Evolutionary conservation across 345 rosid species (phyloP), one percentile per base, ranked within the genome.

Genomic region (Lepidium sativum): DNA sequence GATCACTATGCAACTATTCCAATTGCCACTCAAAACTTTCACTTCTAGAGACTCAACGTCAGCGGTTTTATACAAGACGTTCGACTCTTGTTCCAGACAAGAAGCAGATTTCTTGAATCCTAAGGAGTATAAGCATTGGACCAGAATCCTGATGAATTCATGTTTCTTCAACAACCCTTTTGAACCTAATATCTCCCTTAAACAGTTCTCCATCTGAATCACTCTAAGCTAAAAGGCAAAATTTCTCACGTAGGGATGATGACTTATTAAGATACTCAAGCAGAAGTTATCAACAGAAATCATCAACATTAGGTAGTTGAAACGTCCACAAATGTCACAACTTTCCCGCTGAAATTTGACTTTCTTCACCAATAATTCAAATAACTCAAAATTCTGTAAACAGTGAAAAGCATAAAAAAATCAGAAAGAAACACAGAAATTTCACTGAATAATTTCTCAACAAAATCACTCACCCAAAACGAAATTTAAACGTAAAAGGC

Each of bases 21-120:
- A 92, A 43, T 82, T 67, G 8, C 96, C 97, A 42, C 64, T 64
- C 41, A 80, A 76, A 63, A 84, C 78, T 73, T 82, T 84, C 18
- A 71, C 75, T 71, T 87, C 95, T 59, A 89, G 77, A 80, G 72
- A 37, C 51, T 78, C 80, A 56, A 78, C 71, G 37, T 82, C 81
- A 15, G 44, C 25, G 3, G 88, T 80, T 63, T 82, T 84, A 68
- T 59, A 79, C 5, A 60, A 69, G 56, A 87, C 43, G 34, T 82
- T 79, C 0, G 96, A 89, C 77, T 92, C 97, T 0, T 21, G 42
- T 70, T 92, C 97, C 65, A 89, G 54, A 69, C 80, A 78, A 37
- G 83, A 80, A 64, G 89, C 97, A 9, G 96, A 85, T 41, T 66
- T 84, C 27, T 74, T 77, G 71, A 75, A 89, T 9, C 98, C 97